Evolutionary conservation across 106 monocot genomes (phyloP).

Genomic region (Dendrobium chrysotoxum): DNA sequence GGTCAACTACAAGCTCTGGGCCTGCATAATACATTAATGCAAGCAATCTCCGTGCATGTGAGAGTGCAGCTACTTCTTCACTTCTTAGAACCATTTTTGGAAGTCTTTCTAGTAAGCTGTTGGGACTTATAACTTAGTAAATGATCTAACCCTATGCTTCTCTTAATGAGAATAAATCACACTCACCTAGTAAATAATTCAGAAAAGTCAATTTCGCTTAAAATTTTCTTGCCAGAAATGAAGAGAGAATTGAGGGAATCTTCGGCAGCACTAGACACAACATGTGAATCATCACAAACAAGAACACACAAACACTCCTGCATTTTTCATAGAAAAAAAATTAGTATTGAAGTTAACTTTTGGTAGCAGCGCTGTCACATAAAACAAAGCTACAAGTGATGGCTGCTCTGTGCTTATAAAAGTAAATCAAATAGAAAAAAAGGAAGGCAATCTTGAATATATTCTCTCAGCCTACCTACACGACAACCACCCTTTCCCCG

Average conservation of each 20-base stretch:
- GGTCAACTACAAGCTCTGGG: conserved; percentile 58
- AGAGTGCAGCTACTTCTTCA: conserved; percentile 59
- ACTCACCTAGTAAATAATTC: conserved; percentile 66
- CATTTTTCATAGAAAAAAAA: conserved; percentile 16
- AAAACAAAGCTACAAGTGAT: conserved; percentile 2
- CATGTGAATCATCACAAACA: conserved; percentile 73
- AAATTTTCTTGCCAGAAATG: conserved; percentile 30
- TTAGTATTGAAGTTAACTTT: background rate
- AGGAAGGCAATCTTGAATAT: background rate
- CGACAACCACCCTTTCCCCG: background rate
- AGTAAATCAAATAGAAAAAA: background rate
- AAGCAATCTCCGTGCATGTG: conserved; percentile 77
- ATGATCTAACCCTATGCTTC: background rate
- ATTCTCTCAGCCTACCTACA: background rate
- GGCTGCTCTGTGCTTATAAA: background rate
- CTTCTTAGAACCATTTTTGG: conserved; percentile 68
- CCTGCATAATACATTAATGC: conserved; percentile 83
- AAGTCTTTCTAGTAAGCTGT: conserved; percentile 64
- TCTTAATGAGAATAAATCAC: conserved; percentile 8
- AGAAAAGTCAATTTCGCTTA: conserved; percentile 59
- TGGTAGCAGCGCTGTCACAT: background rate
- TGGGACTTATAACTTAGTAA: conserved; percentile 9
- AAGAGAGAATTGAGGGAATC: conserved; percentile 62
- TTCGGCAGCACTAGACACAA: conserved; percentile 61
- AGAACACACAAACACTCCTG: conserved; percentile 95